These are phyloP conservation scores for Acacia crassicarpa DNA, from an alignment of 306 rosid genomes.

Conservation along the genomic window DNA sequence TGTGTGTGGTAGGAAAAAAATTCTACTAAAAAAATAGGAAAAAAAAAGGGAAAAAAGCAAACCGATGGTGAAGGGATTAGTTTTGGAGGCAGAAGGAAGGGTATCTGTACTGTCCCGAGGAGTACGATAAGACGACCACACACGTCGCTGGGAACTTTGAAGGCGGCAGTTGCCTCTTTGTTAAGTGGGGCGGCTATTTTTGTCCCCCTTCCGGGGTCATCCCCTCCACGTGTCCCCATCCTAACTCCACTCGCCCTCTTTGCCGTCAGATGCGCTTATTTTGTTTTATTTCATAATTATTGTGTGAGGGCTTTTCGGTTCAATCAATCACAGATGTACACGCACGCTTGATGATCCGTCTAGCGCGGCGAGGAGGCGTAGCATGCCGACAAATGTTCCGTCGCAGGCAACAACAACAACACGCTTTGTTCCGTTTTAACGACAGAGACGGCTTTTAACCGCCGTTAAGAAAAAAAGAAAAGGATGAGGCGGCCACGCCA, in stretches of 20 bases:
- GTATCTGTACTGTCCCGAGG: background rate
- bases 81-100: background rate
- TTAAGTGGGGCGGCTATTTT: constrained; percentile 14
- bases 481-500: constrained; percentile 34
- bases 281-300: too few species aligned
- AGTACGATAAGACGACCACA: background rate
- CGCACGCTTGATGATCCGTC: constrained; percentile 15
- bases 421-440: background rate
- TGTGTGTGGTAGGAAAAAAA: too few species aligned
- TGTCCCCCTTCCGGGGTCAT: constrained; percentile 48
- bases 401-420: background rate
- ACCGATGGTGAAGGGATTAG: too few species aligned
- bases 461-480: constrained; percentile 1
- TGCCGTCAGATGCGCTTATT: constrained; percentile 30
- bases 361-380: constrained; percentile 52
- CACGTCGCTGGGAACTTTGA: background rate
- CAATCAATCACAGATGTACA: background rate
- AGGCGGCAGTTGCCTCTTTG: constrained; percentile 2
- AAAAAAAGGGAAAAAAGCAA: too few species aligned
- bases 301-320: background rate
- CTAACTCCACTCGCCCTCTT: background rate
- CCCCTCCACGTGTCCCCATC: constrained; percentile 33
- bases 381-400: constrained; percentile 50
- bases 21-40: too few species aligned
- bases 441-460: constrained; percentile 11